A percentile compares a stretch with the other conserved stretches of the same genome.
Conservation (phyloP, 202 grass and related monocot genomes). For the Hordeum pubiflorum region DNA sequence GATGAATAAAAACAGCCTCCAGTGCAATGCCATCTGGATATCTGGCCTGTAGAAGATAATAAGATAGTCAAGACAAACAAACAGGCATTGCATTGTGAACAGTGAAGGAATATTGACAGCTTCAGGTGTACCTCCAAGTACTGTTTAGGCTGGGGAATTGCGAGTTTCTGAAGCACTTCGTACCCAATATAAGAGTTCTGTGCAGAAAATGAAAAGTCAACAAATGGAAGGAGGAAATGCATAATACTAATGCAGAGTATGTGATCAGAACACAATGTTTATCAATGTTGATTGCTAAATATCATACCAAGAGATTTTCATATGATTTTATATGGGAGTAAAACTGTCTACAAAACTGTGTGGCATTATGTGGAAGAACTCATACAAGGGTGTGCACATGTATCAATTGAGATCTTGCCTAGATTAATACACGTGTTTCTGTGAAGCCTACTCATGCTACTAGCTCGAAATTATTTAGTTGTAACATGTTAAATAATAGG, state of each 20-base stretch:
- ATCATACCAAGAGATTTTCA: not conserved
- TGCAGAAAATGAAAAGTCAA: constrained; percentile 25
- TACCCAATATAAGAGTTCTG: constrained; percentile 98
- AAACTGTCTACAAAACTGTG: not conserved
- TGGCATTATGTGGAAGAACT: not conserved
- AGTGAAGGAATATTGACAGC: constrained; percentile 17
- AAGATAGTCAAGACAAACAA: constrained; percentile 26
- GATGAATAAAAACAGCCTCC: constrained; percentile 88
- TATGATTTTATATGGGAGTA: not conserved
- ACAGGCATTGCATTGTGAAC: constrained; percentile 6
- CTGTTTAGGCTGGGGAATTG: constrained; percentile 94
- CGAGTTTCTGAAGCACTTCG: constrained; percentile 85
- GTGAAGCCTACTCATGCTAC: not conserved
- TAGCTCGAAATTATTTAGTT: constrained; percentile 12
- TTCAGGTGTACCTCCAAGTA: constrained; percentile 76
- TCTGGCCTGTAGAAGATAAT: constrained; percentile 47
- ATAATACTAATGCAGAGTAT: constrained; percentile 1
- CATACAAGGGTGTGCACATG: not conserved
- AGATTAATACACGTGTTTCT: constrained; percentile 14
- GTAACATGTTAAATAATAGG: constrained; percentile 17
- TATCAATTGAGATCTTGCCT: not conserved
- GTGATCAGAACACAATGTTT: not conserved
- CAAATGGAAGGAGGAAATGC: constrained; percentile 13
- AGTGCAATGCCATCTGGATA: constrained; percentile 92
- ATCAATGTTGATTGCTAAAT: not conserved